A percentile compares a stretch with the other conserved stretches of the same genome.
Conservation (phyloP, 495 filamentous ascomycete species). For the Bombardia bombarda region DNA sequence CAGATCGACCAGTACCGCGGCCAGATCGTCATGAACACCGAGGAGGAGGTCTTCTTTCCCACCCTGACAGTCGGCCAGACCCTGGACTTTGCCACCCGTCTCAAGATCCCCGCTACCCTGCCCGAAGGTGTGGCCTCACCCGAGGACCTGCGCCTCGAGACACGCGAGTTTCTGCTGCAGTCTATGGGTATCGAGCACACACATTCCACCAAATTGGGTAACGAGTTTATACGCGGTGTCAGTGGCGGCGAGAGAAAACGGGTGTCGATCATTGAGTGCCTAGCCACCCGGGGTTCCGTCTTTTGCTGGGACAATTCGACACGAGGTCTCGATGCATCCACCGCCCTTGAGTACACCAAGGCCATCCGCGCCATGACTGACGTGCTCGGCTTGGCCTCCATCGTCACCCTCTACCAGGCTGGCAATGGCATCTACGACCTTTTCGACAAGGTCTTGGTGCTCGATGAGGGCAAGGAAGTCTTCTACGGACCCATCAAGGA, state of each 20-base stretch:
- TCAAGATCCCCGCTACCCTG: slow-evolving; percentile 34
- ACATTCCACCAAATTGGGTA: slow-evolving; percentile 67
- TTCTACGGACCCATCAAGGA: slow-evolving; percentile 49
- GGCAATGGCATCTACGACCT: slow-evolving; percentile 58
- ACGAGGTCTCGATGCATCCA: slow-evolving; percentile 37
- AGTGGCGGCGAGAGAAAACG: slow-evolving; percentile 53
- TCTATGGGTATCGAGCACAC: slow-evolving; percentile 63
- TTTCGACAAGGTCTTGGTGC: slow-evolving; percentile 54
- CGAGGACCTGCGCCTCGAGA: slow-evolving; percentile 12
- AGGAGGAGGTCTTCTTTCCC: slow-evolving; percentile 57
- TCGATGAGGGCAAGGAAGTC: slow-evolving; percentile 57
- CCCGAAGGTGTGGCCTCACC: slow-evolving; percentile 7
- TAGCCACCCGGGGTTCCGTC: slow-evolving; percentile 22
- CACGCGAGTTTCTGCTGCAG: slow-evolving; percentile 18
- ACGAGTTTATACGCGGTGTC: slow-evolving; percentile 67
- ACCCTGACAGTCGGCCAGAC: slow-evolving; percentile 57
- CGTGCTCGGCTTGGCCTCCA: slow-evolving; percentile 43
- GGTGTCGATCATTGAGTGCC: slow-evolving; percentile 42
- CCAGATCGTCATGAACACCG: slow-evolving; percentile 47
- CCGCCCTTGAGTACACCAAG: slow-evolving; percentile 38
- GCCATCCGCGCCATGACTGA: slow-evolving; percentile 46
- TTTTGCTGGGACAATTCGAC: slow-evolving; percentile 47
- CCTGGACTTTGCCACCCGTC: slow-evolving; percentile 49
- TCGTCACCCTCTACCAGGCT: slow-evolving; percentile 68
- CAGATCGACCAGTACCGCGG: slow-evolving; percentile 51